Evolutionary conservation across 2,329 filamentous ascomycete species (phyloP), one percentile per base, ranked within the genome.

Genomic region (Shiraia bambusicola): DNA sequence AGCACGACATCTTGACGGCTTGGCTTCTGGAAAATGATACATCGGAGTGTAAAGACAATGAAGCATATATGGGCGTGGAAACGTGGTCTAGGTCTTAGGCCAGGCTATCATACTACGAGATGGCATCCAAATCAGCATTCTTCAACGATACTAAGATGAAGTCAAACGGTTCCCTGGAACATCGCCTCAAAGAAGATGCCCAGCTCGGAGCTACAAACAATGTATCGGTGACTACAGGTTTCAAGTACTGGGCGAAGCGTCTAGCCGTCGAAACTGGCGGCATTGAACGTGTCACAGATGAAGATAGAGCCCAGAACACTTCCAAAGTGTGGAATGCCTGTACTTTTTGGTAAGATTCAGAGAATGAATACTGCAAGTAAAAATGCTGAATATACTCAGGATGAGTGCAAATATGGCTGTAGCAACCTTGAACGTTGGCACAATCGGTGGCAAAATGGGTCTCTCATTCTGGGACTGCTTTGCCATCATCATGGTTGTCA

Each of bases 401-500:
- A 38, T 66, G 49, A 67, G 62, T 39, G 64, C 65, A n/a, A 69
- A 68, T 35, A 67, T 67, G 61, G 65, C 65, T 1, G 61, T 69
- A 1, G 65, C 63, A 6, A 69, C 66, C 1, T 46, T 69, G 3
- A 69, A 61, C 24, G 60, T 61, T 2, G 65, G 66, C 7, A 59
- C 61, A 8, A 37, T 68, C 0, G 63, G 65, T 4, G 66, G 63
- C 2, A 42, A 50, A 1, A 54, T 69, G 33, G 63, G 64, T 10
- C 60, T 67, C 3, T 47, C 53, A 2, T 69, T 70, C 40, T 69
- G 65, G 67, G 62, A 69, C 31, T 67, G 58, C 37, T 69, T 69
- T 38, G 59, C 61, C 5, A 58, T 70, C 30, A 69, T 70, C 16
- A 27, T 68, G 8, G 45, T 60, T 5, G 58, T 69, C 25, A 69